phyloP scores from a whole-genome alignment of 2,329 filamentous ascomycete species.

The Neurospora sp. region DNA sequence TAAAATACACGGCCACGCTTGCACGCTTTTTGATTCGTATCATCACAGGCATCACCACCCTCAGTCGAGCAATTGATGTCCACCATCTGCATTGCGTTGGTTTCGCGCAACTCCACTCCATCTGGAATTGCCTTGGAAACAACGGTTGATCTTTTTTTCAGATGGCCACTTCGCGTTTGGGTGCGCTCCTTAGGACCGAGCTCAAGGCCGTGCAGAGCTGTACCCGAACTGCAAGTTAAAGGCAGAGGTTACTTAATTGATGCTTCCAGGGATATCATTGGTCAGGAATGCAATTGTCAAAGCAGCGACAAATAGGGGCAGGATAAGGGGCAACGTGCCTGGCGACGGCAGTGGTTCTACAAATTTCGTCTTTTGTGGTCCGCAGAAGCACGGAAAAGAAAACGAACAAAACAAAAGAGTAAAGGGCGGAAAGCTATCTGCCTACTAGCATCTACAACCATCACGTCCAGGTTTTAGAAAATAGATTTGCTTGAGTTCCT shows the following conservation, averaged over 20 bases:
- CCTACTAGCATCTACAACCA: background rate
- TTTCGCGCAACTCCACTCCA: background rate
- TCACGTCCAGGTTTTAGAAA: background rate
- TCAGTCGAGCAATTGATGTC: background rate
- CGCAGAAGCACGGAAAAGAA: background rate
- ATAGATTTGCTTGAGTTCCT: background rate
- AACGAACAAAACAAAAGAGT: background rate
- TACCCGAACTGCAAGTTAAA: background rate
- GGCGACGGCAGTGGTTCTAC: background rate
- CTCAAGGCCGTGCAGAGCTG: background rate
- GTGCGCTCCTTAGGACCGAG: background rate
- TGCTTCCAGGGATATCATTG: background rate
- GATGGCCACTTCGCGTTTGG: background rate
- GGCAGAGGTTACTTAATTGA: background rate
- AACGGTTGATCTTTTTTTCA: background rate
- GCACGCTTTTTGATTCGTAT: background rate
- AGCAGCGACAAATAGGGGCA: background rate
- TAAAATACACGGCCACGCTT: background rate
- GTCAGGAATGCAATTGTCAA: background rate
- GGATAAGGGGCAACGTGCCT: background rate
- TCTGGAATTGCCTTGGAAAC: background rate
- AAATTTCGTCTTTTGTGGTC: background rate
- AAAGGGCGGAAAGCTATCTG: background rate
- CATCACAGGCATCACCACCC: background rate
- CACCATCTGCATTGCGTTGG: background rate